Evolutionary conservation across 2,329 filamentous ascomycete species (phyloP).

Genomic region (Colletotrichum chrysophilum): DNA sequence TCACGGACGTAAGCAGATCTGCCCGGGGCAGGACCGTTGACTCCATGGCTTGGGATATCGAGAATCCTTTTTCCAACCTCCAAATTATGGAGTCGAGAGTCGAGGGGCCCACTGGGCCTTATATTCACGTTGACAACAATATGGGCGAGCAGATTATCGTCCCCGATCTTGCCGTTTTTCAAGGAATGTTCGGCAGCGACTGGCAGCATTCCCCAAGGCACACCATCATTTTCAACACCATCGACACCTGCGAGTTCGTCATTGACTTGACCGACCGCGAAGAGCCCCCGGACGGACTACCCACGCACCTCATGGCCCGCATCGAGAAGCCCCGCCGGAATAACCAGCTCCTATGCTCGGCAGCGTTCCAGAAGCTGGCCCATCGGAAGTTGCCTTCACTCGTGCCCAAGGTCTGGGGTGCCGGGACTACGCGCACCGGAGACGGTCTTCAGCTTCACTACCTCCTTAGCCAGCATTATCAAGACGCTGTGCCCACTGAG

Average conservation of each 20-base stretch:
- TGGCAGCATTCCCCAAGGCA: not conserved
- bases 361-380: not conserved
- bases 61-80: not conserved
- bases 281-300: not conserved
- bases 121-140: not conserved
- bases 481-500: not conserved
- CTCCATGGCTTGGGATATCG: not conserved
- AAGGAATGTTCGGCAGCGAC: not conserved
- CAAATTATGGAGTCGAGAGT: not conserved
- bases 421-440: not conserved
- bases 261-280: not conserved
- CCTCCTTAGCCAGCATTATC: not conserved
- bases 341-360: not conserved
- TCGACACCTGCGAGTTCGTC: not conserved
- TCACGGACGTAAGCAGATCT: not conserved
- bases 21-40: not conserved
- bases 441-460: not conserved
- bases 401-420: constrained; percentile 4
- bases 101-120: not conserved
- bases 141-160: not conserved
- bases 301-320: not conserved
- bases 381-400: not conserved
- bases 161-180: not conserved
- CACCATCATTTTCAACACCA: not conserved
- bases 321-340: not conserved